Conservation (phyloP, 1,139 yeast genomes). For the Candida neerlandica region DNA sequence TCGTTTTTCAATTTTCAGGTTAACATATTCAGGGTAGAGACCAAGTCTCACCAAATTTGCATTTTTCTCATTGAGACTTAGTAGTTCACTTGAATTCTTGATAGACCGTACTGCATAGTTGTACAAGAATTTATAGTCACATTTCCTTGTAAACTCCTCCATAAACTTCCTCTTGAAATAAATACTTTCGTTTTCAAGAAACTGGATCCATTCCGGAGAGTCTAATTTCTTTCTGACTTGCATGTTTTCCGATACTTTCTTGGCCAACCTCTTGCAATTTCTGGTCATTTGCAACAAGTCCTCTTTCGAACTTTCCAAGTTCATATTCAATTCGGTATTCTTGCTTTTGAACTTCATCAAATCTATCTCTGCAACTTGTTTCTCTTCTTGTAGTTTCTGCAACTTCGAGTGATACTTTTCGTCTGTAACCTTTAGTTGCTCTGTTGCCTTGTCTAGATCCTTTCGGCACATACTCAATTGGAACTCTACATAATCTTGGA, state of each 20-base stretch:
- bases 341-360: conserved; percentile 4
- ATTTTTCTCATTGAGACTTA: conserved; percentile 38
- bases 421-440: conserved; percentile 4
- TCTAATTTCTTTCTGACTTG: conserved; percentile 3
- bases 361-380: background rate
- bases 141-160: conserved; percentile 39
- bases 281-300: conserved; percentile 11
- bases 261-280: conserved; percentile 12
- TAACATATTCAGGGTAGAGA: conserved; percentile 46
- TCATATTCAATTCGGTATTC: conserved; percentile 8
- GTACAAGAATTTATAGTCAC: conserved; percentile 57
- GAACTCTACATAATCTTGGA: conserved; percentile 6
- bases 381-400: background rate
- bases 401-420: conserved; percentile 4
- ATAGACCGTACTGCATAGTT: conserved; percentile 50
- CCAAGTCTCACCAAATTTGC: conserved; percentile 49
- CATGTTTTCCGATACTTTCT: conserved; percentile 8
- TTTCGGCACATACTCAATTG: conserved; percentile 5
- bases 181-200: conserved; percentile 27
- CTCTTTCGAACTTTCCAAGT: conserved; percentile 7
- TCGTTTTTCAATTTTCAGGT: conserved; percentile 10
- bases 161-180: conserved; percentile 42
- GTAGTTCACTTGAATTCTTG: conserved; percentile 41
- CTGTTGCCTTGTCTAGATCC: conserved; percentile 6
- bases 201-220: conserved; percentile 6